These are phyloP conservation scores for Codiaeum variegatum DNA, from an alignment of 441 rosid genomes.

Conservation along the genomic window DNA sequence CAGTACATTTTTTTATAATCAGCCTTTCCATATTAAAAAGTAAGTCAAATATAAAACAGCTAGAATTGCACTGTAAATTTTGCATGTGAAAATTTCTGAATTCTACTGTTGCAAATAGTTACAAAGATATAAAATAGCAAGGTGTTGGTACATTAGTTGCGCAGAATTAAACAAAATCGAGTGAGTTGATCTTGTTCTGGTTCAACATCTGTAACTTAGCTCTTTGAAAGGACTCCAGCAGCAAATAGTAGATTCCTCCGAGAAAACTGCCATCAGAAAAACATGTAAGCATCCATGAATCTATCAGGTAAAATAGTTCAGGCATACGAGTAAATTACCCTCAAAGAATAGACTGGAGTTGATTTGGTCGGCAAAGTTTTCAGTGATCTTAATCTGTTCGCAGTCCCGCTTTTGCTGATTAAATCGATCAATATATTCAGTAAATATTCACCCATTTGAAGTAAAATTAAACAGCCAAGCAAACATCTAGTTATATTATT, in stretches of 20 bases:
- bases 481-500: conserved; percentile 18
- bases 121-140: background rate
- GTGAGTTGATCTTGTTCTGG: background rate
- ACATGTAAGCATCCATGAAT: background rate
- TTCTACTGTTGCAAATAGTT: background rate
- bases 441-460: background rate
- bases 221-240: conserved; percentile 70
- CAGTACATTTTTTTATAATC: too few species aligned
- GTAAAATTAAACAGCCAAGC: background rate
- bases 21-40: too few species aligned
- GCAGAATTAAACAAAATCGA: background rate
- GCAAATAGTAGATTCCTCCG: conserved; percentile 82
- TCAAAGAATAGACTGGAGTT: conserved; percentile 70
- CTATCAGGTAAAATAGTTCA: background rate
- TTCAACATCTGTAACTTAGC: background rate
- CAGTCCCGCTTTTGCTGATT: conserved; percentile 57
- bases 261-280: conserved; percentile 53
- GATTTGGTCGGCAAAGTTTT: conserved; percentile 83
- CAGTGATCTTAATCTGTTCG: conserved; percentile 71
- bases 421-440: conserved; percentile 3
- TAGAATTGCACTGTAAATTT: background rate
- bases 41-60: too few species aligned
- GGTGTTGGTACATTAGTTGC: background rate
- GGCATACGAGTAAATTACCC: conserved; percentile 38
- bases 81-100: background rate